phyloP scores from a whole-genome alignment of 495 filamentous ascomycete species.

The Xylaria castorea region DNA sequence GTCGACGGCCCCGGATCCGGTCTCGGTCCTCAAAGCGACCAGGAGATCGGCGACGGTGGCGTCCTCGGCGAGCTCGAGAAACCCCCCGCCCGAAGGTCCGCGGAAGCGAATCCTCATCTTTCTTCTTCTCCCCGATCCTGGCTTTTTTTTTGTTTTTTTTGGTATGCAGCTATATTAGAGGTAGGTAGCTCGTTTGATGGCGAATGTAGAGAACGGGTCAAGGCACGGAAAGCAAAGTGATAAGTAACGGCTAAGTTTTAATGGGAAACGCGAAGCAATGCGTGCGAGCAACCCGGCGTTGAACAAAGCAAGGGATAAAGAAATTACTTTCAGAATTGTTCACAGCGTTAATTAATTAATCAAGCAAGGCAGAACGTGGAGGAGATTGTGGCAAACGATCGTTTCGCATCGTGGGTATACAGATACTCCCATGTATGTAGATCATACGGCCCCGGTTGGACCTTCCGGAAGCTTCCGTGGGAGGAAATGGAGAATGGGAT shows the following conservation, averaged over 20 bases:
- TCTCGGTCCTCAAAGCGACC: constrained; percentile 44
- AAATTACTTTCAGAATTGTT: background rate
- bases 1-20: constrained; percentile 60
- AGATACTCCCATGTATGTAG: background rate
- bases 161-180: background rate
- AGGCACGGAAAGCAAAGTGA: background rate
- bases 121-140: constrained; percentile 22
- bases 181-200: background rate
- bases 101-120: constrained; percentile 49
- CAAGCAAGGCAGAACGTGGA: background rate
- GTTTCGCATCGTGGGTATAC: constrained; percentile 14
- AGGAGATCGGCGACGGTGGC: constrained; percentile 71
- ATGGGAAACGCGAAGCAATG: background rate
- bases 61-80: constrained; percentile 67
- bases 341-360: background rate
- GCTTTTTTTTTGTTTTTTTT: too few species aligned
- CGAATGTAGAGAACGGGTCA: background rate
- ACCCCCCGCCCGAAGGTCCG: constrained; percentile 49
- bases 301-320: background rate
- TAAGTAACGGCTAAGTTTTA: background rate
- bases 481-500: background rate
- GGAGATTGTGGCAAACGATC: constrained; percentile 6
- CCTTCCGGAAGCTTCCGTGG: constrained; percentile 24
- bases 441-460: constrained; percentile 17
- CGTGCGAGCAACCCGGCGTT: background rate